These are phyloP conservation scores for Wallacemonas sp. DNA, from an alignment of 208 protist species.

Conservation along the genomic window DNA sequence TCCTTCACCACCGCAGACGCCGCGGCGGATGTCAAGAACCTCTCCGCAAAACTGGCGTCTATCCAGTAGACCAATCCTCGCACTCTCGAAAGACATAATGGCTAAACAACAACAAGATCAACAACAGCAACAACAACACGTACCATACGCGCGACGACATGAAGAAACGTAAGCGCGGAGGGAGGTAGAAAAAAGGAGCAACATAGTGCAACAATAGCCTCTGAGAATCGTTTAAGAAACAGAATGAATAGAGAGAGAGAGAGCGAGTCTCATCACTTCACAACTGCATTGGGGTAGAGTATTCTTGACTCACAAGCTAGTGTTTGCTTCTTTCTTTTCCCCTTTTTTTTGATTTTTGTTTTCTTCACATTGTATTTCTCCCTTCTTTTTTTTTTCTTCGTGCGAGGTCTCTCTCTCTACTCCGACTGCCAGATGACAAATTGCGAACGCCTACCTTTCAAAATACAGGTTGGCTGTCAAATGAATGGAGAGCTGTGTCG, in stretches of 20 bases:
- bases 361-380: conserved; percentile 8
- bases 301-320: not conserved
- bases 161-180: not conserved
- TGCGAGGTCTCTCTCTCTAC: too few relatives aligned
- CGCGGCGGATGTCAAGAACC: not conserved
- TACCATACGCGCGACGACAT: not conserved
- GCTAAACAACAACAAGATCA: conserved; percentile 4
- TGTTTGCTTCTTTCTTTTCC: not conserved
- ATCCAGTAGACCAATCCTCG: conserved; percentile 6
- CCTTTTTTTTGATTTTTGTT: conserved; percentile 2
- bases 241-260: too few relatives aligned
- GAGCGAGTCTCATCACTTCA: too few relatives aligned
- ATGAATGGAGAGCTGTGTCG: too few relatives aligned
- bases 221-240: too few relatives aligned
- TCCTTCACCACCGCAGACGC: not conserved
- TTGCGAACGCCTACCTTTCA: too few relatives aligned
- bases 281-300: too few relatives aligned
- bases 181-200: too few relatives aligned
- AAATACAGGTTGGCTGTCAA: too few relatives aligned
- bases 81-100: too few relatives aligned
- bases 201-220: too few relatives aligned
- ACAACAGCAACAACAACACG: conserved; percentile 4
- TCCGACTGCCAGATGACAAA: too few relatives aligned
- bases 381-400: conserved; percentile 12
- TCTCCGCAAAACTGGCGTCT: conserved; percentile 1